These are phyloP conservation scores for Wickerhamiella australiensis DNA, from an alignment of 805 yeast species.

Conservation along the genomic window DNA sequence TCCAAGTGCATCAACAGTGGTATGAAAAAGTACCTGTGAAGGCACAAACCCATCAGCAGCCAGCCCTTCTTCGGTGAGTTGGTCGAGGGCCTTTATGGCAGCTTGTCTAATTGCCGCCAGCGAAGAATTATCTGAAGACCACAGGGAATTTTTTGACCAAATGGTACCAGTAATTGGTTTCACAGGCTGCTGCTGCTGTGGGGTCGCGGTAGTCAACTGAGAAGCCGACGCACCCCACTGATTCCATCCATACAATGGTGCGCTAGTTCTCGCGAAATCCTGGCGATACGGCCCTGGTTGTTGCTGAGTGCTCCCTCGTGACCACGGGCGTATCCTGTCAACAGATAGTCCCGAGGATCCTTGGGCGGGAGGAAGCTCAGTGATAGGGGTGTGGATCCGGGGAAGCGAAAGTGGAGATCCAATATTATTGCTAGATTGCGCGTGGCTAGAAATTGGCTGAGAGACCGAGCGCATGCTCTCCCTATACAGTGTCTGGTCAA, in stretches of 20 bases:
- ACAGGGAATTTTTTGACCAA: slow-evolving; percentile 4
- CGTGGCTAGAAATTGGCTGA: neutral
- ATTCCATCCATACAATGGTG: slow-evolving; percentile 1
- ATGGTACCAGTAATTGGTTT: neutral
- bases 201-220: neutral
- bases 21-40: slow-evolving; percentile 26
- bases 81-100: slow-evolving; percentile 22
- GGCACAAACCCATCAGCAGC: slow-evolving; percentile 29
- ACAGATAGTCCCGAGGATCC: neutral
- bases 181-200: neutral
- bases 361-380: neutral
- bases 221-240: neutral
- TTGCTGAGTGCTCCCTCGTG: neutral
- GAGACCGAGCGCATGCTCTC: neutral
- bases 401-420: neutral
- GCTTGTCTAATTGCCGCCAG: slow-evolving; percentile 18
- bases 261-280: neutral
- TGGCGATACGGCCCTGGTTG: neutral
- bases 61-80: slow-evolving; percentile 19
- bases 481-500: neutral
- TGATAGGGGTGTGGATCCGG: neutral
- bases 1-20: slow-evolving; percentile 20
- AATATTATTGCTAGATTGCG: neutral
- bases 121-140: slow-evolving; percentile 1
- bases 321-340: neutral